Percentiles rank a stretch among this genome's conserved stretches.
Evolutionary conservation across 1,139 yeast genomes (phyloP).

Genomic region (Pichiaceae sp.): DNA sequence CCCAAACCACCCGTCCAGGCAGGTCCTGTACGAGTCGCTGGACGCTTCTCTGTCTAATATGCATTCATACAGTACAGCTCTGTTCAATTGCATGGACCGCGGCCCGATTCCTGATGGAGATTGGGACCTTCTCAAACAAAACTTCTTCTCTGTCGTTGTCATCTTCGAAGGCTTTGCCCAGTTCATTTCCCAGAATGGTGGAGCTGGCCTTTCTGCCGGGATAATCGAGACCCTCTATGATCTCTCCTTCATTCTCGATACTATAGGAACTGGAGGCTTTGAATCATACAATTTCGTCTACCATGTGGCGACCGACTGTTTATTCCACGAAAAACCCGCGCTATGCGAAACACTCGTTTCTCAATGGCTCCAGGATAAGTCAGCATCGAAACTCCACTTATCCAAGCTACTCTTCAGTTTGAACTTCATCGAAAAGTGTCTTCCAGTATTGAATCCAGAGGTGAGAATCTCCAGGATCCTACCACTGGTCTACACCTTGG

Average conservation of each 20-base stretch:
- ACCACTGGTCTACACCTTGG: slow-evolving; percentile 35
- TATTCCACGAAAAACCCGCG: slow-evolving; percentile 26
- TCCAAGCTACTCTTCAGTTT: slow-evolving; percentile 49
- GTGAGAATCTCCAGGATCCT: slow-evolving; percentile 30
- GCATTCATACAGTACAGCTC: slow-evolving; percentile 12
- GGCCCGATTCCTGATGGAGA: slow-evolving; percentile 4
- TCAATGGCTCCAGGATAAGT: slow-evolving; percentile 31
- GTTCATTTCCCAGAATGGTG: slow-evolving; percentile 4
- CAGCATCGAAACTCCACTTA: slow-evolving; percentile 30
- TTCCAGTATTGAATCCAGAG: slow-evolving; percentile 28
- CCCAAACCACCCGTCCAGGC: slow-evolving; percentile 3
- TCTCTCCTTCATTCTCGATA: slow-evolving; percentile 45
- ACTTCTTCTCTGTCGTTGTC: slow-evolving; percentile 16
- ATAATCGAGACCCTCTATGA: slow-evolving; percentile 42
- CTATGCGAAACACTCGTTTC: slow-evolving; percentile 32
- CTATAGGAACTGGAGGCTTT: slow-evolving; percentile 66
- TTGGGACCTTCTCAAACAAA: slow-evolving; percentile 16
- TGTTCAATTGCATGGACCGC: neutral
- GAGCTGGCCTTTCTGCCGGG: slow-evolving; percentile 24
- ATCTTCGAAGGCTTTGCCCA: slow-evolving; percentile 24
- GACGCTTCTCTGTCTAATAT: slow-evolving; percentile 22
- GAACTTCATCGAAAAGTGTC: slow-evolving; percentile 50
- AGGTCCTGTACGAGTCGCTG: slow-evolving; percentile 13
- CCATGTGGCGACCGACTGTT: slow-evolving; percentile 40
- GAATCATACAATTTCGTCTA: slow-evolving; percentile 63